Evolutionary conservation across 768 basidiomycete genomes (phyloP).

Genomic region (Lactifluus pinguis): DNA sequence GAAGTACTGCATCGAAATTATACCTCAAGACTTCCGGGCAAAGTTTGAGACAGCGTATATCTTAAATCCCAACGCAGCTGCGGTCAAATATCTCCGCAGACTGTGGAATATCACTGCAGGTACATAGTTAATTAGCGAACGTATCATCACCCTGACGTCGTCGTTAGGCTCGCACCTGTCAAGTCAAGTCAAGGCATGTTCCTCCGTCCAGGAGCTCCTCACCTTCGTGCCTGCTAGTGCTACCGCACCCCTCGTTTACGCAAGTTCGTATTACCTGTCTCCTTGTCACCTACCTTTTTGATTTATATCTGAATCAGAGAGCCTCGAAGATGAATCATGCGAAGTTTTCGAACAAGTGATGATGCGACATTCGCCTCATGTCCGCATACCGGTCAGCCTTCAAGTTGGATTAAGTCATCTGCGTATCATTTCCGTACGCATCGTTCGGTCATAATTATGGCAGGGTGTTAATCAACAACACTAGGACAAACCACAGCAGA

Average conservation of each 20-base stretch:
- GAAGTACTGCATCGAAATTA: conserved; percentile 66
- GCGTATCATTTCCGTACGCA: conserved; percentile 63
- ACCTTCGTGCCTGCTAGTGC: conserved; percentile 44
- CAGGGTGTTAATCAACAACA: conserved; percentile 9
- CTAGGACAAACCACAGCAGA: conserved; percentile 60
- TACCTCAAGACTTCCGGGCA: conserved; percentile 57
- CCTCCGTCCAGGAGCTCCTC: conserved; percentile 52
- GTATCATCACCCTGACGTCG: neutral
- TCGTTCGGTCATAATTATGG: neutral
- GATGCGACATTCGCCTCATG: conserved; percentile 55
- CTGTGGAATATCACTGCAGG: conserved; percentile 61
- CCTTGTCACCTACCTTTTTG: neutral
- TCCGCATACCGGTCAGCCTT: conserved; percentile 64
- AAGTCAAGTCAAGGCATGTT: conserved; percentile 42
- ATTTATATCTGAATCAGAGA: conserved; percentile 31
- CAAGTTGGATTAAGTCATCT: conserved; percentile 62
- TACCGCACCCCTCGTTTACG: conserved; percentile 40
- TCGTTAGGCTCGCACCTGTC: conserved; percentile 16
- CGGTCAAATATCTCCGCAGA: conserved; percentile 66
- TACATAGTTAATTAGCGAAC: conserved; percentile 21
- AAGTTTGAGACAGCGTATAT: conserved; percentile 58
- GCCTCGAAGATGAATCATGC: conserved; percentile 50
- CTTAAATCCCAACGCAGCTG: conserved; percentile 62
- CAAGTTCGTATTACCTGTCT: conserved; percentile 35
- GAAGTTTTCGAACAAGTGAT: conserved; percentile 52